These are phyloP conservation scores for Thamnidium elegans DNA, from an alignment of 192 early-diverging fungal species.

Conservation along the genomic window DNA sequence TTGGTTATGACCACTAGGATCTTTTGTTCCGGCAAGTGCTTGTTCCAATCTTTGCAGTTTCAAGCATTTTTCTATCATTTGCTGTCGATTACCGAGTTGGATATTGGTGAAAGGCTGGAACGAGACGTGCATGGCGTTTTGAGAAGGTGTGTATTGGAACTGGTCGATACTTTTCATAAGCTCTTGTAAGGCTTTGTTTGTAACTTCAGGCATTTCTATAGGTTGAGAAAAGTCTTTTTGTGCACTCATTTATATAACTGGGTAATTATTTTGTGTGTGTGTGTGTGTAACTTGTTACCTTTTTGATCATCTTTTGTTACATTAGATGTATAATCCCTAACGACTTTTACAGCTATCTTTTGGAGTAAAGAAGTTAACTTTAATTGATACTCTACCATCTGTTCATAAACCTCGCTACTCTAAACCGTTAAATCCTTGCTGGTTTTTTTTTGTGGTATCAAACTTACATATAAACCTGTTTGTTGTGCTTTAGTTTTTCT, in stretches of 20 bases:
- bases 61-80: neutral
- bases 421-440: neutral
- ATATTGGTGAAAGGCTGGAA: too few species aligned
- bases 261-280: neutral
- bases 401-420: conserved; percentile 3
- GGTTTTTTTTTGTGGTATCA: too few species aligned
- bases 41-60: neutral
- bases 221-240: too few species aligned
- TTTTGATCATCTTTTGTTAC: neutral
- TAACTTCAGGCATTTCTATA: neutral
- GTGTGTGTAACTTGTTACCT: neutral
- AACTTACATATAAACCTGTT: too few species aligned
- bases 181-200: neutral
- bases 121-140: too few species aligned
- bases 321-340: neutral
- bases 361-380: neutral
- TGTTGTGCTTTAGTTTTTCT: too few species aligned
- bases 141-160: neutral
- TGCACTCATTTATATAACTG: neutral
- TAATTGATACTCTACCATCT: neutral
- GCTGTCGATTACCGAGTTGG: too few species aligned
- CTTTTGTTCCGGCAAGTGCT: neutral
- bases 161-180: neutral
- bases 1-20: neutral
- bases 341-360: neutral